Evolutionary conservation across 2,329 filamentous ascomycete species (phyloP), one percentile per base, ranked within the genome.

Genomic region (Cordyceps cateniannulata): DNA sequence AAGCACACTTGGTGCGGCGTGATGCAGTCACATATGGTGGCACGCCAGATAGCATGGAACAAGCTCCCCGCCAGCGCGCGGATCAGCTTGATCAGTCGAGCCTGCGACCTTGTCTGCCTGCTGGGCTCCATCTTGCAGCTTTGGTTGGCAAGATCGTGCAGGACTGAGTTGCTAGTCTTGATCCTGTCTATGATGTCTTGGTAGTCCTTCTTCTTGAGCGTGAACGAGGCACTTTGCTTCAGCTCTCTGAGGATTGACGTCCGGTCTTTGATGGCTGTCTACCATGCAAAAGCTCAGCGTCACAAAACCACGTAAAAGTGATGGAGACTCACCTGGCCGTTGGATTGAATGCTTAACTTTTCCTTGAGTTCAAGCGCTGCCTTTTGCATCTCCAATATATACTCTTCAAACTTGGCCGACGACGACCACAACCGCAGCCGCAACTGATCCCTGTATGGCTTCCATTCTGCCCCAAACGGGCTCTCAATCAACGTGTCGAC

Each of bases 401-500:
- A n/a, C 42, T 22, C 42, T 1, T 45, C 42, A 45, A 45, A 45
- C 8, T 7, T 45, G 18, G 42, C 42, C 42, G 42, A 45, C n/a
- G 42, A 45, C 42, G 42, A 45, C 42, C 20, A 45, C n/a, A 45
- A n/a, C 4, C 42, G 42, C 42, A 45, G 42, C 42, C 42, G 42
- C n/a, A 45, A n/a, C 4, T 45, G 42, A 1, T 45, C 42, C n/a
- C 10, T 20, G 42, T 45, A 45, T 7, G 42, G 42, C 42, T 42
- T 20, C 61, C 55, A 62, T 1, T 59, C 55, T 2, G 61, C 24
- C 10, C 61, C 61, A 24, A 62, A 62, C 2, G 61, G 61, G 1
- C n/a, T 62, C n/a, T 62, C 55, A 24, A 62, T 44, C 25, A 62
- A 16, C 16, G 2, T 18, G 45, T 62, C 61, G 7, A 62, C 49